Conservation (phyloP, 2,329 filamentous ascomycete species). For the Diaporthe sp. region DNA sequence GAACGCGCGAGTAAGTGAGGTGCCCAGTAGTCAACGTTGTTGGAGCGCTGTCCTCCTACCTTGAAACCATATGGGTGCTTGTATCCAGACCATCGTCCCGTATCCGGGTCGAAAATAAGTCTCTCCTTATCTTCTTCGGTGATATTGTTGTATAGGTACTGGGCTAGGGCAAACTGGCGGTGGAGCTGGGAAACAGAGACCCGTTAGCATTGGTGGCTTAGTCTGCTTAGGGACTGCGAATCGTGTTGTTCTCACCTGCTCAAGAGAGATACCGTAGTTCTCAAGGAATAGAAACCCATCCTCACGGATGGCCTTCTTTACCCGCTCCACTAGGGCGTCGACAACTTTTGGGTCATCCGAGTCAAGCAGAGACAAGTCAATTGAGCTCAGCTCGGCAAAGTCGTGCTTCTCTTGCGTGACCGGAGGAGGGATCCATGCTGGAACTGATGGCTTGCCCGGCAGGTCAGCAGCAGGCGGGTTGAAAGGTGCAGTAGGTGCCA, state of each 20-base stretch:
- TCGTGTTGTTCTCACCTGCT: slow-evolving; percentile 46
- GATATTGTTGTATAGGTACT: slow-evolving; percentile 65
- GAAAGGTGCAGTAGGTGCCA: slow-evolving; percentile 55
- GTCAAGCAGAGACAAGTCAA: slow-evolving; percentile 60
- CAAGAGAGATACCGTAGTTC: slow-evolving; percentile 64
- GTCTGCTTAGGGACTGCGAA: not conserved
- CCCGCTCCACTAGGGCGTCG: slow-evolving; percentile 57
- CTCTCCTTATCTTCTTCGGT: slow-evolving; percentile 63
- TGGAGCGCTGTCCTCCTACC: slow-evolving; percentile 42
- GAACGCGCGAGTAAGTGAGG: not conserved
- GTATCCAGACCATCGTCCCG: slow-evolving; percentile 64
- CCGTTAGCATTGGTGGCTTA: not conserved
- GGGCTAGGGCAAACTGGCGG: slow-evolving; percentile 64
- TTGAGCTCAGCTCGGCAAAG: slow-evolving; percentile 58
- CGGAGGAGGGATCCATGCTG: slow-evolving; percentile 59
- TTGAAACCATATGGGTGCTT: slow-evolving; percentile 64
- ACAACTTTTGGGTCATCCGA: slow-evolving; percentile 58
- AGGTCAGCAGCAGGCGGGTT: slow-evolving; percentile 55
- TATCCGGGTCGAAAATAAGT: slow-evolving; percentile 61
- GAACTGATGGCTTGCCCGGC: slow-evolving; percentile 58
- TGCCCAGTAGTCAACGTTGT: no score
- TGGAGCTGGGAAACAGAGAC: slow-evolving; percentile 55
- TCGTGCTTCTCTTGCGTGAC: slow-evolving; percentile 60
- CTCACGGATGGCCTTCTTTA: slow-evolving; percentile 58
- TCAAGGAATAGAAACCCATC: slow-evolving; percentile 63